A percentile compares a stretch with the other conserved stretches of the same genome.
Evolutionary conservation across 768 basidiomycete species (phyloP).

Genomic region (Suillus luteus): DNA sequence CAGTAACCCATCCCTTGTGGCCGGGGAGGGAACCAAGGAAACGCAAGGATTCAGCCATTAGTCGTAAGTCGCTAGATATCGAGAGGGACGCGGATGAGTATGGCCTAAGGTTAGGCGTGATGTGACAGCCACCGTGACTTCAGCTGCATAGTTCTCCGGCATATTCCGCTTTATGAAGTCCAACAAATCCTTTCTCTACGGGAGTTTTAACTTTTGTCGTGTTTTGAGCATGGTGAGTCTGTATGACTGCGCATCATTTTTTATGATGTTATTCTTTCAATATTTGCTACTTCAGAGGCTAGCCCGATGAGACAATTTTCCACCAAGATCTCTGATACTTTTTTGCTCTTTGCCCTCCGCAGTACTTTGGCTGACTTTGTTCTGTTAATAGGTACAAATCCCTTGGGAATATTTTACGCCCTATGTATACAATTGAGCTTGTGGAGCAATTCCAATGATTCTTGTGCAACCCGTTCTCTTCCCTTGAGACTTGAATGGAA

Average conservation of each 20-base stretch:
- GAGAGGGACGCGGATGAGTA: conserved; percentile 21
- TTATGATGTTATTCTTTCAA: conserved; percentile 49
- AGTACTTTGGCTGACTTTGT: conserved; percentile 6
- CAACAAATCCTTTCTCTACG: neutral
- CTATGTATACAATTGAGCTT: neutral
- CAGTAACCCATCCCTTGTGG: conserved; percentile 98
- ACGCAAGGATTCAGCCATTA: conserved; percentile 83
- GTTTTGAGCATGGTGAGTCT: conserved; percentile 14
- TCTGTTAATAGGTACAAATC: neutral
- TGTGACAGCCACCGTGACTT: conserved; percentile 68
- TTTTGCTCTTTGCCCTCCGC: neutral
- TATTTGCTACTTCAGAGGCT: conserved; percentile 74
- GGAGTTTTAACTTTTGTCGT: conserved; percentile 13
- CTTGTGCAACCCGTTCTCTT: neutral
- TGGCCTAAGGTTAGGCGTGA: conserved; percentile 36
- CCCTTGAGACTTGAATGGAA: neutral
- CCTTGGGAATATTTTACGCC: neutral
- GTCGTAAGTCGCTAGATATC: conserved; percentile 29
- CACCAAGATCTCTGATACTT: conserved; percentile 72
- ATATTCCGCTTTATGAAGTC: conserved; percentile 18
- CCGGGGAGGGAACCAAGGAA: conserved; percentile 91
- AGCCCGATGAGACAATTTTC: conserved; percentile 63
- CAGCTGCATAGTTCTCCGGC: conserved; percentile 58
- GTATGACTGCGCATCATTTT: neutral
- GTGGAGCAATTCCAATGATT: neutral